phyloP scores from a whole-genome alignment of 768 basidiomycete species.

The Tubosaeta sp. region DNA sequence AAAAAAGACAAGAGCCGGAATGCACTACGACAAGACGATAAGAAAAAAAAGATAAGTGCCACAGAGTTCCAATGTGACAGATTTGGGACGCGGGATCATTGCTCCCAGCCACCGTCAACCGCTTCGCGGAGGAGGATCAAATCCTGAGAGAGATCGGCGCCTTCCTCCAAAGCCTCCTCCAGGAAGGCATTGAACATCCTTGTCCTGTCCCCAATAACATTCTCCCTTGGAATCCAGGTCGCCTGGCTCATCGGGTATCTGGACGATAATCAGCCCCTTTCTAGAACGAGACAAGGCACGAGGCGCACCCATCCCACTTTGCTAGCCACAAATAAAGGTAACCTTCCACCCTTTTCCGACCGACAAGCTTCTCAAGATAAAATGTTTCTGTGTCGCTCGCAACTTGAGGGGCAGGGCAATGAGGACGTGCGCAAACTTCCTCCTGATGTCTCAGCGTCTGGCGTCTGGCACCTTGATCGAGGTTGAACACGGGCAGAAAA shows the following conservation, averaged over 20 bases:
- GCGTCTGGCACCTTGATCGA: constrained; percentile 14
- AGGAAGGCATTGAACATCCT: constrained; percentile 16
- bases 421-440: constrained; percentile 23
- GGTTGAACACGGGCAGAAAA: not conserved
- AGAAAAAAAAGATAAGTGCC: not conserved
- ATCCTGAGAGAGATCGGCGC: constrained; percentile 11
- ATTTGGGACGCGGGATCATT: not conserved
- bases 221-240: constrained; percentile 29
- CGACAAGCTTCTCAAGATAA: constrained; percentile 28
- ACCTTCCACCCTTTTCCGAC: constrained; percentile 17
- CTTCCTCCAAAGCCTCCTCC: constrained; percentile 15
- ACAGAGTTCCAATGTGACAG: not conserved
- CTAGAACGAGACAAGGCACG: not conserved
- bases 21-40: too few relatives aligned
- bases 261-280: not conserved
- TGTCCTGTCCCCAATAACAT: constrained; percentile 17
- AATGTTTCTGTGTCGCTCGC: constrained; percentile 9
- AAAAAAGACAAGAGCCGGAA: not conserved
- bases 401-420: constrained; percentile 17
- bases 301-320: constrained; percentile 31
- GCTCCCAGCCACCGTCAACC: constrained; percentile 14
- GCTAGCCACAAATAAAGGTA: constrained; percentile 25
- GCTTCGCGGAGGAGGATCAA: constrained; percentile 25
- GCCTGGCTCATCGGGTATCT: constrained; percentile 28
- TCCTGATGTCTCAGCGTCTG: constrained; percentile 6